Evolutionary conservation across 805 yeast species (phyloP), one percentile per base, ranked within the genome.

Genomic region (Cyberlindnera maritima): DNA sequence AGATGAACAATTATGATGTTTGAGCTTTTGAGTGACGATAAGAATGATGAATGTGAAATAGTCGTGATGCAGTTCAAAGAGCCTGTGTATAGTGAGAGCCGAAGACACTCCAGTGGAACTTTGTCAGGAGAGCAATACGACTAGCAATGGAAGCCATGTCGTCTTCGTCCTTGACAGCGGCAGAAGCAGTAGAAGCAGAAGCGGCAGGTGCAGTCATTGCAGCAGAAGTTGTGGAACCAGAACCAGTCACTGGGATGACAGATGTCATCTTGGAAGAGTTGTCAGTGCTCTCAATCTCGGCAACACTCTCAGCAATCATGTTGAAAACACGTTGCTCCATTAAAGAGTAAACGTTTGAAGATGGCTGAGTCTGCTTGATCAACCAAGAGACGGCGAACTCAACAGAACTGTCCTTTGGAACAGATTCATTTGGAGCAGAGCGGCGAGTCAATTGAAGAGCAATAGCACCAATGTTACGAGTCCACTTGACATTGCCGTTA

Each of bases 401-500:
- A 0, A 58, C 54, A 21, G 48, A 48, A 17, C 57, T 56, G 26
- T 52, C 52, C 36, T 39, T 48, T 35, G 52, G 50, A 21, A 38
- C 38, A 5, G 46, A 3, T 18, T 65, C 67, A 3, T 43, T 47
- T 45, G 64, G 66, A 56, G 56, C 35, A 52, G 66, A 36, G 53
- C 66, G 68, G 55, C 77, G 76, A 29, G 77, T 76, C 41, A 85
- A 60, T 61, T 85, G 95, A 49, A 88, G 72, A 4, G 92, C 78
- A 52, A 89, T 79, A 14, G 85, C 73, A 53, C 80, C 76, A 21
- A 88, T 78, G 64, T 88, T 88, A 60, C 88, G 79, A 1, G 96
- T 88, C 96, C 96, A 88, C 68, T 90, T 88, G 48, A 88, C 80
- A 62, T 86, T 87, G 2, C 96, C 96, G 58, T 83, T 85, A 49